Conservation (phyloP, 225 moss, liverwort and hornwort species). For the Asterella californica region DNA sequence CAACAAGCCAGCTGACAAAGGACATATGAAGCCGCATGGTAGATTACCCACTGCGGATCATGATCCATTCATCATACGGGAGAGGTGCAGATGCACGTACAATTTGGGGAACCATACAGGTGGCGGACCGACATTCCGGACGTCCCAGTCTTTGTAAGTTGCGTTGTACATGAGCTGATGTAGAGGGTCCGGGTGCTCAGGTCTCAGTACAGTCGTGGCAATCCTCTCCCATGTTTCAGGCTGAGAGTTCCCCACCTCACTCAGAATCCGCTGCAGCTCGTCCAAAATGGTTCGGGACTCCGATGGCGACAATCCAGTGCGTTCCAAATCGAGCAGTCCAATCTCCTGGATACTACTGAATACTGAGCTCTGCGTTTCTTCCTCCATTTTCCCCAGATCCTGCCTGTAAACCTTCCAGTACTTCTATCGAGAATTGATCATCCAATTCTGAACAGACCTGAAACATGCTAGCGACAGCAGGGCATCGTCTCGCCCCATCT, state of each 20-base stretch:
- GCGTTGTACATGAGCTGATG: slow-evolving; percentile 70
- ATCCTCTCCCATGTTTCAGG: slow-evolving; percentile 53
- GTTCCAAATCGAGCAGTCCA: slow-evolving; percentile 22
- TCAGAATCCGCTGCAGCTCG: slow-evolving; percentile 18
- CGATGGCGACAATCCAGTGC: slow-evolving; percentile 21
- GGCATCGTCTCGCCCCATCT: no score
- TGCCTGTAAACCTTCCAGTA: neutral
- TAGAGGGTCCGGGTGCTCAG: slow-evolving; percentile 51
- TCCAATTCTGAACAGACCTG: neutral
- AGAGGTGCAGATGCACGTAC: slow-evolving; percentile 36
- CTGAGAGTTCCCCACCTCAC: slow-evolving; percentile 20
- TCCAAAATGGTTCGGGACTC: slow-evolving; percentile 22
- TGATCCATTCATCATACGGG: neutral
- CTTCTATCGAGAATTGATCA: neutral
- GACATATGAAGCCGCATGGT: neutral
- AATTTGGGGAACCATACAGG: slow-evolving; percentile 79
- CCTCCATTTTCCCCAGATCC: neutral
- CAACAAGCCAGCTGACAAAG: no score
- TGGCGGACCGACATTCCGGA: slow-evolving; percentile 57
- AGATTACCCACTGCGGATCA: neutral
- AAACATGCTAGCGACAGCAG: no score
- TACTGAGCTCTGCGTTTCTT: neutral
- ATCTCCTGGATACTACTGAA: slow-evolving; percentile 17
- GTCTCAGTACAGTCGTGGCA: slow-evolving; percentile 56
- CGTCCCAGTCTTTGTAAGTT: slow-evolving; percentile 56